Percentiles rank a stretch among this genome's conserved stretches.
Evolutionary conservation across 768 basidiomycete genomes (phyloP).

Genomic region (Melanogaster broomeanus): DNA sequence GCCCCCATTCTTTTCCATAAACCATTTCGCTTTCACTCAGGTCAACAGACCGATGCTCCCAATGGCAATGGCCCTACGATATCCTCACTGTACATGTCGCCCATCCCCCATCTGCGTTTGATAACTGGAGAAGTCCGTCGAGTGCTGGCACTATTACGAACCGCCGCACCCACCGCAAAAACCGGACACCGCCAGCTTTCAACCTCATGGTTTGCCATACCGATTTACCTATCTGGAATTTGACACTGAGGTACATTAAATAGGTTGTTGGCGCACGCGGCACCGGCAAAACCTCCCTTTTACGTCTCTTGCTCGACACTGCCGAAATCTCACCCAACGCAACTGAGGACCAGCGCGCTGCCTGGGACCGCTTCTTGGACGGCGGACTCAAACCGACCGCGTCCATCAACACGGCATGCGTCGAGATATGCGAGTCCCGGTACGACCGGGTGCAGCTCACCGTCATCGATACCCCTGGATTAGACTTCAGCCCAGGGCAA

Average conservation of each 20-base stretch:
- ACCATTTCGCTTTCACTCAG: constrained; percentile 64
- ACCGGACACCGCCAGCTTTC: constrained; percentile 72
- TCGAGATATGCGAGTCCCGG: constrained; percentile 84
- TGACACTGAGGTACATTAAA: constrained; percentile 4
- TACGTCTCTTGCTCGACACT: constrained; percentile 80
- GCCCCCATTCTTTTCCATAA: constrained; percentile 77
- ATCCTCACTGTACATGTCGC: constrained; percentile 69
- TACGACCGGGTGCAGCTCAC: constrained; percentile 78
- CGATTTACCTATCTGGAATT: not conserved
- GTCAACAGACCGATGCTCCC: constrained; percentile 28
- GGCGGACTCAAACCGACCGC: constrained; percentile 62
- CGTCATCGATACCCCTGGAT: constrained; percentile 84
- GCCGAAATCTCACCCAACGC: constrained; percentile 79
- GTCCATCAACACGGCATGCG: constrained; percentile 63
- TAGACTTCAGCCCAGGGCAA: constrained; percentile 71
- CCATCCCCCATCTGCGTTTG: constrained; percentile 63
- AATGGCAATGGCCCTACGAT: constrained; percentile 49
- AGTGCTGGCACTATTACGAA: constrained; percentile 38
- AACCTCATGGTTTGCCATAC: constrained; percentile 71
- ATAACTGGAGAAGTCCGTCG: constrained; percentile 46
- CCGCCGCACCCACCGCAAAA: constrained; percentile 64
- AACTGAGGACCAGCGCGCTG: constrained; percentile 70
- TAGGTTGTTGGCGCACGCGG: constrained; percentile 81
- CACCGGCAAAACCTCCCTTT: constrained; percentile 83
- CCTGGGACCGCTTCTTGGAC: constrained; percentile 65